A percentile compares a stretch with the other conserved stretches of the same genome.
These are phyloP conservation scores for Quercus agrifolia DNA, from an alignment of 306 rosid species.

Conservation along the genomic window DNA sequence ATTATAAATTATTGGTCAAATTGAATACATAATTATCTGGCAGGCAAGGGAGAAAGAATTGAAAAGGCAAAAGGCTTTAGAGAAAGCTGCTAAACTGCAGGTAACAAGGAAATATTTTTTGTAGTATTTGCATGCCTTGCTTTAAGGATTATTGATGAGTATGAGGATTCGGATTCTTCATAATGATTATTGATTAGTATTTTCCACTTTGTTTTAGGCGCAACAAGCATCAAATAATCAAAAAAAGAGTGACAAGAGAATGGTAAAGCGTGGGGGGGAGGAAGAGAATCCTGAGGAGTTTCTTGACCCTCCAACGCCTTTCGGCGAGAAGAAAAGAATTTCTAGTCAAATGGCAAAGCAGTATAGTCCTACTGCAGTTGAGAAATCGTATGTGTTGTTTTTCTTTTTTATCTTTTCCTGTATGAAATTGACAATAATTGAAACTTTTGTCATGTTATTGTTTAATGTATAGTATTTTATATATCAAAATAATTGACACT, in stretches of 20 bases:
- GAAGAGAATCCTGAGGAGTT: slow-evolving; percentile 77
- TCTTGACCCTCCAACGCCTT: slow-evolving; percentile 70
- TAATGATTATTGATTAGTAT: neutral
- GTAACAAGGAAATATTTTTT: slow-evolving; percentile 23
- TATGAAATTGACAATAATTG: neutral
- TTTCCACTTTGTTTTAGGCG: slow-evolving; percentile 35
- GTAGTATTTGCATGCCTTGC: neutral
- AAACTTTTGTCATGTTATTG: no score
- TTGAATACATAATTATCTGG: slow-evolving; percentile 12
- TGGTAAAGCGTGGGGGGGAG: slow-evolving; percentile 52
- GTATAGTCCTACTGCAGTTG: slow-evolving; percentile 71
- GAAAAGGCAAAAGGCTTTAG: slow-evolving; percentile 70
- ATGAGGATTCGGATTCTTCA: neutral
- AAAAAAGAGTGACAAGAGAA: slow-evolving; percentile 76
- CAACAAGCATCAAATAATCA: slow-evolving; percentile 55
- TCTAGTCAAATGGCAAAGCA: slow-evolving; percentile 82
- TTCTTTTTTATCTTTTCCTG: neutral
- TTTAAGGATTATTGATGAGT: no score
- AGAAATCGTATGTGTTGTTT: slow-evolving; percentile 67
- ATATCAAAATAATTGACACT: no score
- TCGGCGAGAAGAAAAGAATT: slow-evolving; percentile 68
- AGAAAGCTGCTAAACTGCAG: slow-evolving; percentile 78
- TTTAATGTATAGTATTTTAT: no score
- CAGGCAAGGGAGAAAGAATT: slow-evolving; percentile 94
- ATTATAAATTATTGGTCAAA: neutral